These are phyloP conservation scores for Myriosclerotinia curreyana DNA, from an alignment of 2,329 filamentous ascomycete species.

Conservation along the genomic window DNA sequence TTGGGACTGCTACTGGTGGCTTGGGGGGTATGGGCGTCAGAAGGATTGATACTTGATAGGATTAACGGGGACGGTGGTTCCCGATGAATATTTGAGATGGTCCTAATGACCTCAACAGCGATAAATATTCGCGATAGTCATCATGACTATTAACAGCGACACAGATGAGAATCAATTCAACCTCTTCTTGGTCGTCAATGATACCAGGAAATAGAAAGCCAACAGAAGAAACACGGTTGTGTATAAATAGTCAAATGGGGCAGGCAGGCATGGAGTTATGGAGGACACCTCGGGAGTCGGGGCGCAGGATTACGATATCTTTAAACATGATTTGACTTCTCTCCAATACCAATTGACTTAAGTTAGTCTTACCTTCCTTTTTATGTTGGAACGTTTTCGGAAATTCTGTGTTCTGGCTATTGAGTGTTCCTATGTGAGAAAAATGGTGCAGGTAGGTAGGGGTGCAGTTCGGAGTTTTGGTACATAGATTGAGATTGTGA, in stretches of 20 bases:
- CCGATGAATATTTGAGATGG: not conserved
- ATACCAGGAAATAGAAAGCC: not conserved
- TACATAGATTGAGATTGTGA: too few relatives aligned
- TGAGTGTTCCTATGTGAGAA: too few relatives aligned
- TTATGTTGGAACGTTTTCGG: not conserved
- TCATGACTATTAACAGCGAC: not conserved
- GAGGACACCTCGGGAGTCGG: not conserved
- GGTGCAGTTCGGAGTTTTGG: too few relatives aligned
- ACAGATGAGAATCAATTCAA: not conserved
- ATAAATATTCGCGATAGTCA: not conserved
- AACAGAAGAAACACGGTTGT: not conserved
- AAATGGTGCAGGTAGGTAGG: too few relatives aligned
- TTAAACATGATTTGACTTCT: not conserved
- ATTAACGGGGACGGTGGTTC: too few relatives aligned
- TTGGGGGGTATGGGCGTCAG: slow-evolving; percentile 24
- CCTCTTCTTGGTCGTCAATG: not conserved
- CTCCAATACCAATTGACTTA: not conserved
- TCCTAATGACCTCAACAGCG: not conserved
- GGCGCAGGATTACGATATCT: not conserved
- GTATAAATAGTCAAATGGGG: not conserved
- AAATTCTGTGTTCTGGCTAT: too few relatives aligned
- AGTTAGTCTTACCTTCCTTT: not conserved
- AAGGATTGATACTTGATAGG: slow-evolving; percentile 34
- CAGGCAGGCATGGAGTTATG: not conserved
- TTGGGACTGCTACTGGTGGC: slow-evolving; percentile 11